Evolutionary conservation across 495 filamentous ascomycete species (phyloP).

Genomic region (Xylaria telfairii): DNA sequence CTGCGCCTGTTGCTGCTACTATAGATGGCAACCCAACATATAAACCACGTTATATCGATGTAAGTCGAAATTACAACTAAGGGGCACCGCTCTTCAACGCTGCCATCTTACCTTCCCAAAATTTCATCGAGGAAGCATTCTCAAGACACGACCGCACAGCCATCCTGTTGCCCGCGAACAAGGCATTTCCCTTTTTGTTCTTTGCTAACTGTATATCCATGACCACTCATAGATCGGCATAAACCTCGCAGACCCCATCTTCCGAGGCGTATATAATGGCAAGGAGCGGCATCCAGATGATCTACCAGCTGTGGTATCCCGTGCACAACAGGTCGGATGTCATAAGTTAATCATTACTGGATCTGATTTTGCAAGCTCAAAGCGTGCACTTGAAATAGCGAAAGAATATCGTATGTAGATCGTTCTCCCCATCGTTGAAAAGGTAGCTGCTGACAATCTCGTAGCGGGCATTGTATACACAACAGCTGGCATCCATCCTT

Average conservation of each 20-base stretch:
- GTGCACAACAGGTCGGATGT: conserved; percentile 79
- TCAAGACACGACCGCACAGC: neutral
- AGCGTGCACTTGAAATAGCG: conserved; percentile 75
- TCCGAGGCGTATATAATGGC: conserved; percentile 81
- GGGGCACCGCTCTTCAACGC: neutral
- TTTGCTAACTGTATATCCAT: neutral
- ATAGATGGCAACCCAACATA: conserved; percentile 33
- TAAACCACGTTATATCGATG: conserved; percentile 65
- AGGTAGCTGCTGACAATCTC: conserved; percentile 23
- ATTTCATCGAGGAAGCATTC: neutral
- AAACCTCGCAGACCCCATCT: conserved; percentile 90
- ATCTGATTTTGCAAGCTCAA: conserved; percentile 80
- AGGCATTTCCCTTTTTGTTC: conserved; percentile 1
- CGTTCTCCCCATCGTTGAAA: neutral
- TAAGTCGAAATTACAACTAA: conserved; percentile 42
- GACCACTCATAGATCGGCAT: conserved; percentile 70
- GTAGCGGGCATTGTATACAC: conserved; percentile 77
- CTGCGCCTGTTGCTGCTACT: conserved; percentile 11
- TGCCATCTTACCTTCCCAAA: neutral
- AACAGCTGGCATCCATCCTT: conserved; percentile 94
- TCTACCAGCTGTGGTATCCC: conserved; percentile 73
- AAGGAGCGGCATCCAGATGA: conserved; percentile 82
- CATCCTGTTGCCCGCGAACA: neutral
- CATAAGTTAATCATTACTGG: conserved; percentile 92
- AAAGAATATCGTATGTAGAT: conserved; percentile 68